phyloP scores from a whole-genome alignment of 139 green algal genomes.

The Deuterostichococcus epilithicus region DNA sequence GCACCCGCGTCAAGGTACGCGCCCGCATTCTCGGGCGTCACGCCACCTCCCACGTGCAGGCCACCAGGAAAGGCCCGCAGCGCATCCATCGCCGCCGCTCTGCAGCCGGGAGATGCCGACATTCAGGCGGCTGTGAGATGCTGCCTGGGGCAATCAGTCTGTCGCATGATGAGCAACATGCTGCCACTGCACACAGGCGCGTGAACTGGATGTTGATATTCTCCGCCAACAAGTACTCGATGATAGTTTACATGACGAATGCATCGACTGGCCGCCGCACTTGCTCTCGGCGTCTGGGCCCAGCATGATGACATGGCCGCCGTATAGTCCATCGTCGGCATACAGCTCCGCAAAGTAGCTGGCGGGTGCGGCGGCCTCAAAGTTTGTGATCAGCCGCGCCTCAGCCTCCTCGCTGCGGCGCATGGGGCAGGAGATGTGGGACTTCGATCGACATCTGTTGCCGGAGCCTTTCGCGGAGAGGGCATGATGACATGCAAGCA shows the following conservation, averaged over 20 bases:
- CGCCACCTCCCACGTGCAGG: conserved; percentile 92
- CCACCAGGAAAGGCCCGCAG: conserved; percentile 79
- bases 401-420: conserved; percentile 10
- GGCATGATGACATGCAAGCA: neutral
- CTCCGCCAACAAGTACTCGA: neutral
- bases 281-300: conserved; percentile 69
- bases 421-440: neutral
- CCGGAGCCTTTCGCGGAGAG: neutral
- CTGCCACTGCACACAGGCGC: neutral
- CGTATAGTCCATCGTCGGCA: conserved; percentile 63
- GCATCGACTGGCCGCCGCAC: conserved; percentile 10
- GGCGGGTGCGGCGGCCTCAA: conserved; percentile 80
- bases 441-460: no score
- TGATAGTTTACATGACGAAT: neutral
- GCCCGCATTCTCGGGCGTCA: conserved; percentile 80
- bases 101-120: conserved; percentile 11
- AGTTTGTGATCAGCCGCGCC: conserved; percentile 84
- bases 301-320: conserved; percentile 98
- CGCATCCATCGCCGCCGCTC: conserved; percentile 67
- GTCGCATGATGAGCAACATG: neutral
- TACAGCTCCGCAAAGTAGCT: conserved; percentile 89
- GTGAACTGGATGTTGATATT: neutral
- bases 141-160: neutral
- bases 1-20: conserved; percentile 88
- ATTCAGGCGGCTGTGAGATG: neutral